Conservation (phyloP, 2,329 filamentous ascomycete species). For the Neonectria magnoliae region DNA sequence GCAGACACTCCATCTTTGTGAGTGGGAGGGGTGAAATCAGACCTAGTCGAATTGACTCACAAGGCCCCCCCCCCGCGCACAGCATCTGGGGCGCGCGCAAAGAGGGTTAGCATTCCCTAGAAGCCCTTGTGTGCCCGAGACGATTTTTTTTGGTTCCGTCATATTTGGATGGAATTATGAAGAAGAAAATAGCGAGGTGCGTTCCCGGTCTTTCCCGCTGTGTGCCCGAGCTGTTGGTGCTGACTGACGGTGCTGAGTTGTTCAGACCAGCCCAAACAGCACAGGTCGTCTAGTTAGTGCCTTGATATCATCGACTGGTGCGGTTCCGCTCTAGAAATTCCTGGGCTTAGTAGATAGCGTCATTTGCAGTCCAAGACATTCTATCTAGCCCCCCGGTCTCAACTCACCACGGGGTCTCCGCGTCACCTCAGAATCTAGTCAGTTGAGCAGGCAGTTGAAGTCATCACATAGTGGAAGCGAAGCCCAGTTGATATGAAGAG, state of each 20-base stretch:
- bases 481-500: background rate
- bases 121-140: background rate
- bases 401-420: conserved; percentile 11
- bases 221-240: background rate
- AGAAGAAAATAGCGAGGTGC: background rate
- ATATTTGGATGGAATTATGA: too few relatives aligned
- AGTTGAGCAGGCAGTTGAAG: background rate
- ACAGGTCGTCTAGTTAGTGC: conserved; percentile 13
- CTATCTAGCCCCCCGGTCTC: conserved; percentile 16
- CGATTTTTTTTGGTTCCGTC: too few relatives aligned
- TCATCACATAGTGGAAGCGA: background rate
- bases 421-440: background rate
- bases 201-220: background rate
- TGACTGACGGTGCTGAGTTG: background rate
- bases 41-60: conserved; percentile 16
- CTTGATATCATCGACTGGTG: conserved; percentile 18
- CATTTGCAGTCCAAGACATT: conserved; percentile 27
- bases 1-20: conserved; percentile 5
- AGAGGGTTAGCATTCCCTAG: background rate
- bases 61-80: conserved; percentile 2
- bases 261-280: conserved; percentile 8
- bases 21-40: conserved; percentile 11
- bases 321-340: conserved; percentile 32
- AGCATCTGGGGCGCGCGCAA: conserved; percentile 3
- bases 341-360: conserved; percentile 33